Conservation (phyloP, 805 yeast species). For the Monosporozyma yasuniensis region DNA sequence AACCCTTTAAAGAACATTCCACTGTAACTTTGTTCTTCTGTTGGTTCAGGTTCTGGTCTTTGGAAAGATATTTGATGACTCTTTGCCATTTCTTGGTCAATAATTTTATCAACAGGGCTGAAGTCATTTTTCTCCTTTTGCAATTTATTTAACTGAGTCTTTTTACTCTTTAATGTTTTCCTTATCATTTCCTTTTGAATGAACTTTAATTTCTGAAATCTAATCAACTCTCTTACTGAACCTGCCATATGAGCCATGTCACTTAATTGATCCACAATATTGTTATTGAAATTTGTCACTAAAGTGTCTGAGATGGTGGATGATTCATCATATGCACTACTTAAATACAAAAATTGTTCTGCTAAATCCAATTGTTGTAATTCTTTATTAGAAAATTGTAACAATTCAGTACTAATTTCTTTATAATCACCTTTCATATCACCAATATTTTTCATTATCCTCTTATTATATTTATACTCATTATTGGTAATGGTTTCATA, state of each 20-base stretch:
- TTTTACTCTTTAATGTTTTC: slow-evolving; percentile 18
- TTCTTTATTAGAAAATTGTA: slow-evolving; percentile 19
- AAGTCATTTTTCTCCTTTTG: slow-evolving; percentile 19
- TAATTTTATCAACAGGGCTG: slow-evolving; percentile 17
- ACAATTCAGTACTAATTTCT: slow-evolving; percentile 22
- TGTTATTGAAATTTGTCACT: slow-evolving; percentile 26
- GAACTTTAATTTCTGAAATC: slow-evolving; percentile 24
- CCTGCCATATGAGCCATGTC: slow-evolving; percentile 27
- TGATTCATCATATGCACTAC: slow-evolving; percentile 23
- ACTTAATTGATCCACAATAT: slow-evolving; percentile 27
- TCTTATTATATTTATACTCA: slow-evolving; percentile 25
- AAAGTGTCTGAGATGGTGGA: slow-evolving; percentile 19
- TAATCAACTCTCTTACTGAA: slow-evolving; percentile 25
- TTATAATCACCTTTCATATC: slow-evolving; percentile 19
- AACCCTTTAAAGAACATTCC: slow-evolving; percentile 23
- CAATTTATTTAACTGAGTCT: slow-evolving; percentile 20
- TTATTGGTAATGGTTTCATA: slow-evolving; percentile 21
- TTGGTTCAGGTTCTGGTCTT: slow-evolving; percentile 12
- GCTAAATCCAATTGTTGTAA: slow-evolving; percentile 21
- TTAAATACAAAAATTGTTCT: slow-evolving; percentile 21
- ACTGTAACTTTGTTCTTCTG: slow-evolving; percentile 11
- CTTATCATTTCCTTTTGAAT: slow-evolving; percentile 24
- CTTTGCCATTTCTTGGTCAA: slow-evolving; percentile 16
- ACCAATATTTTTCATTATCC: slow-evolving; percentile 21
- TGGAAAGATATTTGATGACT: slow-evolving; percentile 16